These are phyloP conservation scores for Tilletia walkeri DNA, from an alignment of 1,284 basidiomycete species.

Conservation along the genomic window DNA sequence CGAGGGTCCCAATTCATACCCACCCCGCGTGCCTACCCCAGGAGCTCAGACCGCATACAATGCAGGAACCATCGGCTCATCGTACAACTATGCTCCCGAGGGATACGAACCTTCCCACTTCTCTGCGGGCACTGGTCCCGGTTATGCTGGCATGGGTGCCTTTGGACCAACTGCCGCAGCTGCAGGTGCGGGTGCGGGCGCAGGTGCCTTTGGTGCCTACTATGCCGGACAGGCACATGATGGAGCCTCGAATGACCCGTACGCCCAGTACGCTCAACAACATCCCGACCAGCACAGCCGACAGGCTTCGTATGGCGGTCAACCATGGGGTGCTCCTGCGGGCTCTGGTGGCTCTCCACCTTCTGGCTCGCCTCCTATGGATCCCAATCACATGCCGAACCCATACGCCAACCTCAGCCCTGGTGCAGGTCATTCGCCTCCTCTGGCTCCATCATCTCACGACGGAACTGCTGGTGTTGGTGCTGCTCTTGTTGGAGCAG, in stretches of 20 bases:
- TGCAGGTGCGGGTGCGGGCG: conserved; percentile 36
- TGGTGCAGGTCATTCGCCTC: background rate
- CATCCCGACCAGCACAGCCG: background rate
- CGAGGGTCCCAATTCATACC: conserved; percentile 36
- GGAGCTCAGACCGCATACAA: conserved; percentile 32
- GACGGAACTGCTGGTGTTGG: background rate
- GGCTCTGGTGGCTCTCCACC: background rate
- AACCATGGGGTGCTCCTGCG: conserved; percentile 1
- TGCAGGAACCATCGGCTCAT: conserved; percentile 35
- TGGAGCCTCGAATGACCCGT: conserved; percentile 24
- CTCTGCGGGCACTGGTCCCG: conserved; percentile 40
- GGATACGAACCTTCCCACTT: conserved; percentile 45
- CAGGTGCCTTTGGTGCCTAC: conserved; percentile 32
- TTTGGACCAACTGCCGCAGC: conserved; percentile 40
- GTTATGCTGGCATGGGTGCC: conserved; percentile 48
- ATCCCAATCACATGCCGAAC: background rate
- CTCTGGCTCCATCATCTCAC: background rate
- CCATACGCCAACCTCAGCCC: background rate
- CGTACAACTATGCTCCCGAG: conserved; percentile 32
- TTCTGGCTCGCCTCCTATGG: conserved; percentile 5
- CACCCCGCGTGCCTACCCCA: conserved; percentile 28
- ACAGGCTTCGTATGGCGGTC: conserved; percentile 9
- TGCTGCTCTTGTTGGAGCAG: background rate
- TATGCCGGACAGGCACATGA: conserved; percentile 26
- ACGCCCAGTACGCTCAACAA: conserved; percentile 15